Percentiles rank a stretch among this genome's conserved stretches.
Conservation (phyloP, 1,284 basidiomycete species). For the Coniophora puteana region DNA sequence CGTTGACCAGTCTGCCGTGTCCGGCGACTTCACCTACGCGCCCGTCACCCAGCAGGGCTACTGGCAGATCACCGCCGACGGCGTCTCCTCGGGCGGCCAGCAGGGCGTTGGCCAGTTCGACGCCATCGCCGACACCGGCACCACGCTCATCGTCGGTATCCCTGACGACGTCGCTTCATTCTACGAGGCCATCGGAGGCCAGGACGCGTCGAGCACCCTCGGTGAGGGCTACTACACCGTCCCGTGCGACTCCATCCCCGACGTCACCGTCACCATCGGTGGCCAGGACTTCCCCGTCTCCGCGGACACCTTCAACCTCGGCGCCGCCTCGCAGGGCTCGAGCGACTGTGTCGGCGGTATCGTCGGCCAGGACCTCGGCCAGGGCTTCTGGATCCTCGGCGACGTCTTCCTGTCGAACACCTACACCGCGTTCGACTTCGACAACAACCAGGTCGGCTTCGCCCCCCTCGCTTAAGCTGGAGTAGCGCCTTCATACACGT, state of each 20-base stretch:
- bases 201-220: not conserved
- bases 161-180: not conserved
- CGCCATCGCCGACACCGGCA: conserved; percentile 28
- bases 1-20: conserved; percentile 30
- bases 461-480: conserved; percentile 13
- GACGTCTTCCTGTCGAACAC: conserved; percentile 14
- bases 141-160: conserved; percentile 21
- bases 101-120: conserved; percentile 10
- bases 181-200: conserved; percentile 7
- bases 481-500: too few relatives aligned
- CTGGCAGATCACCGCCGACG: conserved; percentile 26
- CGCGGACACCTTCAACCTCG: conserved; percentile 11
- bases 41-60: conserved; percentile 18
- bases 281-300: conserved; percentile 10
- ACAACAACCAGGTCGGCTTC: conserved; percentile 12
- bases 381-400: conserved; percentile 15
- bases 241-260: conserved; percentile 13
- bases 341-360: conserved; percentile 13
- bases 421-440: conserved; percentile 16
- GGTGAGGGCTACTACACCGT: conserved; percentile 11
- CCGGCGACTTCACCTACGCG: conserved; percentile 20
- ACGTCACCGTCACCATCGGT: conserved; percentile 8
- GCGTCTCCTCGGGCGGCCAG: conserved; percentile 20
- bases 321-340: conserved; percentile 7
- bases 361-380: not conserved